A percentile compares a stretch with the other conserved stretches of the same genome.
Evolutionary conservation across 2,329 filamentous ascomycete species (phyloP).

Genomic region (Aspergillus eucalypticola): DNA sequence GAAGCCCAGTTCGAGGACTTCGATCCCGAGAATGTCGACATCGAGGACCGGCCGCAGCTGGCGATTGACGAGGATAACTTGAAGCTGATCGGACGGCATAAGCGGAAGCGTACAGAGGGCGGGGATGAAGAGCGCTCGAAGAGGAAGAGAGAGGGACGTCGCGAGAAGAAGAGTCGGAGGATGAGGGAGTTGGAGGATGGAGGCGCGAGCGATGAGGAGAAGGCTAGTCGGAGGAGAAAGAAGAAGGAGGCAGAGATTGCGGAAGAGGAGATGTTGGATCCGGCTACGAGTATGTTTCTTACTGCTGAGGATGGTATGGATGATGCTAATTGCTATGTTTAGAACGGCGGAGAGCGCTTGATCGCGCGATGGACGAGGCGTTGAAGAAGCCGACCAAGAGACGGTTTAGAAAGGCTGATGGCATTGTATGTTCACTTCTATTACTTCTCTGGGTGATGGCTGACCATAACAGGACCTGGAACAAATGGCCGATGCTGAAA

Average conservation of each 20-base stretch:
- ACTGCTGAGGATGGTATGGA: not conserved
- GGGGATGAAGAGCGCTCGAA: constrained; percentile 68
- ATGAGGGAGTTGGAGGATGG: constrained; percentile 66
- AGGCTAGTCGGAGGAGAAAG: constrained; percentile 45
- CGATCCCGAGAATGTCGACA: constrained; percentile 60
- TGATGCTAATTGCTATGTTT: constrained; percentile 8
- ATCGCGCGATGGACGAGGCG: constrained; percentile 83
- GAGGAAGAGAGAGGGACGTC: constrained; percentile 59
- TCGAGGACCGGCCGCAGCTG: constrained; percentile 60
- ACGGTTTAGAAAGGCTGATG: constrained; percentile 74
- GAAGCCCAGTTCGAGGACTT: constrained; percentile 67
- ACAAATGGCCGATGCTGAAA: constrained; percentile 83
- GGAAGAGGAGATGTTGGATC: constrained; percentile 76
- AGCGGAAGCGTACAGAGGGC: constrained; percentile 63
- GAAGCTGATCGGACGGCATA: constrained; percentile 62
- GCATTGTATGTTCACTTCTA: constrained; percentile 64
- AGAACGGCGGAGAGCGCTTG: constrained; percentile 76
- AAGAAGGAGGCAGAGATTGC: constrained; percentile 58
- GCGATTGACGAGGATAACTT: constrained; percentile 64
- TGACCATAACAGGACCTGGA: constrained; percentile 70
- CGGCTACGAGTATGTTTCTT: constrained; percentile 70
- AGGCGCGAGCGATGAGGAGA: constrained; percentile 49
- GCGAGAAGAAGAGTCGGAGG: constrained; percentile 66
- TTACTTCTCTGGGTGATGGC: constrained; percentile 12
- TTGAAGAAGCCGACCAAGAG: constrained; percentile 77